Evolutionary conservation across 345 rosid genomes (phyloP).

Genomic region (Gossypium ekmanianum): DNA sequence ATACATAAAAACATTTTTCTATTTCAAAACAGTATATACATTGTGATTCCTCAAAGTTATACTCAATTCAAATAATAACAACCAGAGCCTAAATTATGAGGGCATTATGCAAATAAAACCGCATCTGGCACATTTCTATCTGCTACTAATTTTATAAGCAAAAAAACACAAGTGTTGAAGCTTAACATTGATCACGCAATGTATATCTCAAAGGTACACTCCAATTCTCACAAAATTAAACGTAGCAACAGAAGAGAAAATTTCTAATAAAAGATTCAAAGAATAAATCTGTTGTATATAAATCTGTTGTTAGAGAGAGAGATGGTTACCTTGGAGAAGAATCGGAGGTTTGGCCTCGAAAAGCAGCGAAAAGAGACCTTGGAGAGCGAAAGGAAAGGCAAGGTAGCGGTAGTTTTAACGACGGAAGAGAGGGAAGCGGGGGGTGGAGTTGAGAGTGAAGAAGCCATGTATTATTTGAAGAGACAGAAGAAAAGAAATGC

Average conservation of each 20-base stretch:
- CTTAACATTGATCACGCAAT: background rate
- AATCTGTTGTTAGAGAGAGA: background rate
- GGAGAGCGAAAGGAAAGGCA: conserved; percentile 23
- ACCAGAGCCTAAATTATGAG: background rate
- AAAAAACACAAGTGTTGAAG: background rate
- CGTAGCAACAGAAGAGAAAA: background rate
- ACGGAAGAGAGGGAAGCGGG: conserved; percentile 33
- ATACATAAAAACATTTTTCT: background rate
- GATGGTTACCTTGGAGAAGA: background rate
- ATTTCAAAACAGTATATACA: background rate
- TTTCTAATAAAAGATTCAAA: background rate
- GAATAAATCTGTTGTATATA: too few species aligned
- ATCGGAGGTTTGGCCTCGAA: conserved; percentile 27
- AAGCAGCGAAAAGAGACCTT: conserved; percentile 46
- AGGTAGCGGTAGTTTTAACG: conserved; percentile 28
- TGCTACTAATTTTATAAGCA: background rate
- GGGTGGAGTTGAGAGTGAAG: conserved; percentile 40
- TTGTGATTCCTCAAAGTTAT: background rate
- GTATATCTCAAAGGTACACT: background rate
- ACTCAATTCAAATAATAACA: background rate
- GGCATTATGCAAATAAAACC: background rate
- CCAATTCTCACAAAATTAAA: background rate
- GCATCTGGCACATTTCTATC: background rate
- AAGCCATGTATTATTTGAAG: conserved; percentile 28
- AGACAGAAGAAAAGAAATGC: background rate